Evolutionary conservation across 2,329 filamentous ascomycete genomes (phyloP), one percentile per base, ranked within the genome.

Genomic region (Stemphylium vesicarium): DNA sequence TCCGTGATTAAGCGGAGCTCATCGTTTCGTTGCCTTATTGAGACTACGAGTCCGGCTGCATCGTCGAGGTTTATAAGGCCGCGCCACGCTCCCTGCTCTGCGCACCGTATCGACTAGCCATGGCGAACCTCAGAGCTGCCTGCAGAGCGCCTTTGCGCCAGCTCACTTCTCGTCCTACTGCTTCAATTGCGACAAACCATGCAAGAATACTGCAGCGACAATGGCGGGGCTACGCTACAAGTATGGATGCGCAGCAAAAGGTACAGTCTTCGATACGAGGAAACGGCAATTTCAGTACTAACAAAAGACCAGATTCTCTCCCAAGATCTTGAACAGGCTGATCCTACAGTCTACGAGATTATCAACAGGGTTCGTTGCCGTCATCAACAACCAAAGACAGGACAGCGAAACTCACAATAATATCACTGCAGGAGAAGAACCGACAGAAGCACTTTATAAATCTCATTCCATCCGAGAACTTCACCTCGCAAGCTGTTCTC

Each of bases 401-500:
- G 32, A 33, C 20, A 31, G 40, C 46, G 48, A 40, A 58, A 55
- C 67, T 70, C 48, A 73, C 58, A 38, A 35, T 24, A 18, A 22
- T 56, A 46, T 20, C 31, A 38, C 20, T 60, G 51, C 60, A 96
- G 91, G 95, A 99, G 82, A 98, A 98, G 85, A 85, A 85, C 65
- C 86, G 95, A 66, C 95, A 99, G 78, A 96, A 96, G 79, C 92
- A 98, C 78, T 99, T 97, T 73, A 96, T 99, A 81, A 98, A 98
- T 75, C 88, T 99, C 77, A 99, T 99, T 73, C 94, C 95, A 74
- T 98, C 95, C 53, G 95, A 99, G 84, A 99, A 99, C 84, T 93
- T 99, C 81, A 99, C 95, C 55, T 99, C 95, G 61, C 92, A 93
- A 70, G 93, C 95, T 72, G 95, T 99, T 73, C 96, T 96, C 82